Base-by-base conservation (phyloP, 2,329 filamentous ascomycete species). In the Nannizzia gypsea region DNA sequence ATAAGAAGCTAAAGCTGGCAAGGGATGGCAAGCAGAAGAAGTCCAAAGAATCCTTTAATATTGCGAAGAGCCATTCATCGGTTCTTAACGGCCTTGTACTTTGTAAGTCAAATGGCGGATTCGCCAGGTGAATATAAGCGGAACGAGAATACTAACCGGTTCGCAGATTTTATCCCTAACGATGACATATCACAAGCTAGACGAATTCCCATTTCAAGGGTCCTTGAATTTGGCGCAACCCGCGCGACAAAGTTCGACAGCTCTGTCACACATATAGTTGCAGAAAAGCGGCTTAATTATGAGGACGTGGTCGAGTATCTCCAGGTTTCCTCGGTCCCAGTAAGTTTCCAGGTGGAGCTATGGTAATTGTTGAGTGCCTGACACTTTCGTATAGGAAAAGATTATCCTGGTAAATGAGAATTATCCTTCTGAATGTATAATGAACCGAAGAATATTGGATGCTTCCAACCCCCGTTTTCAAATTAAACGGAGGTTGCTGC, bases 81-180 rank as follows among this genome's bases (percentile, higher is more conserved):
- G 48, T 88, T 3, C 85, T 90, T 68, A 78, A 75, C 50, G 79
- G 74, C 0, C 71, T 88, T n/a, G 70, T 74, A 0, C 86, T 90
- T 64, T 88, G 75, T 77, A 58, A 61, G 75, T 68, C 4, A 4
- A 26, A 20, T 13, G 38, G 20, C n/a, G 15, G 5, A 62, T 17
- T 17, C 11, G 1, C 20, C 17, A 38, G 28, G 3, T 17, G 57
- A 20, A 24, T 8, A 5, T 26, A 15, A 20, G 6, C 59, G 28
- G 55, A 36, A 54, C 50, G 63, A 64, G 15, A 65, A 28, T 22
- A 57, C 11, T 40, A 15, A 55, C 17, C n/a, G 9, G 8, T 9
- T 20, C n/a, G 28, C 17, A 80, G 77, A 83, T 73, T 96, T 93
- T 70, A 83, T 95, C 4, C 92, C 90, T 0, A 88, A 93, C 64